A percentile compares a stretch with the other conserved stretches of the same genome.
These are phyloP conservation scores for Hypoxylon fragiforme DNA, from an alignment of 495 filamentous ascomycete species.

Conservation along the genomic window DNA sequence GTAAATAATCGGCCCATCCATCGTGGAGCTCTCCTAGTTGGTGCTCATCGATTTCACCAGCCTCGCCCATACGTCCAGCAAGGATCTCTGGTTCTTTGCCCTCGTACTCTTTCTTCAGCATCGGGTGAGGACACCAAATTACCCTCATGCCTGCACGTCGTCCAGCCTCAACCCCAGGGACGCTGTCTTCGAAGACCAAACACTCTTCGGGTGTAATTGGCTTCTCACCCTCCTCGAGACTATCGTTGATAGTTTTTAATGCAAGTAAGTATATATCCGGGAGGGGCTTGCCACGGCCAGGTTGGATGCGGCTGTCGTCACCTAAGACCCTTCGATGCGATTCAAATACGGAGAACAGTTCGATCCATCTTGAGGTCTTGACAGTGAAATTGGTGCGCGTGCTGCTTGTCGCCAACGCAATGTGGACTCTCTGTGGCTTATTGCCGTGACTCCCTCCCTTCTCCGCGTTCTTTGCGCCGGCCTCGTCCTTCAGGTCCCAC, in stretches of 20 bases:
- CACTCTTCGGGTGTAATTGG: conserved; percentile 84
- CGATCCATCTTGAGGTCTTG: conserved; percentile 74
- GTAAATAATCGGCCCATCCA: conserved; percentile 69
- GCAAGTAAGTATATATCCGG: conserved; percentile 95
- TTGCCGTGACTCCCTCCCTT: conserved; percentile 31
- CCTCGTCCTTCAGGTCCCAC: conserved; percentile 41
- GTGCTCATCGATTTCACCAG: conserved; percentile 52
- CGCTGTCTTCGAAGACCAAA: conserved; percentile 93
- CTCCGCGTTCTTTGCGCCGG: conserved; percentile 14
- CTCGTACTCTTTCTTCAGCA: conserved; percentile 70
- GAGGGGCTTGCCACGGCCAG: conserved; percentile 84
- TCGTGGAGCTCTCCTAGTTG: conserved; percentile 65
- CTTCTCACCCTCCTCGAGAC: conserved; percentile 62
- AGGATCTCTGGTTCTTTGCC: conserved; percentile 82
- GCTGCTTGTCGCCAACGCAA: conserved; percentile 86
- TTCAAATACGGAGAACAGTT: conserved; percentile 76
- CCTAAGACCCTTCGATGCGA: conserved; percentile 71
- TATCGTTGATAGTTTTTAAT: conserved; percentile 79
- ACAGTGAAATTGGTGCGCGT: conserved; percentile 70
- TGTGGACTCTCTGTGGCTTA: conserved; percentile 60
- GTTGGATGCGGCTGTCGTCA: conserved; percentile 79
- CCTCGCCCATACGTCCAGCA: conserved; percentile 76
- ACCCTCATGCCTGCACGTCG: conserved; percentile 93
- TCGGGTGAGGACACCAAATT: conserved; percentile 87
- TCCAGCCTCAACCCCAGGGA: conserved; percentile 89